phyloP scores from a whole-genome alignment of 202 grass and related monocot species.

The Hordeum pubiflorum region DNA sequence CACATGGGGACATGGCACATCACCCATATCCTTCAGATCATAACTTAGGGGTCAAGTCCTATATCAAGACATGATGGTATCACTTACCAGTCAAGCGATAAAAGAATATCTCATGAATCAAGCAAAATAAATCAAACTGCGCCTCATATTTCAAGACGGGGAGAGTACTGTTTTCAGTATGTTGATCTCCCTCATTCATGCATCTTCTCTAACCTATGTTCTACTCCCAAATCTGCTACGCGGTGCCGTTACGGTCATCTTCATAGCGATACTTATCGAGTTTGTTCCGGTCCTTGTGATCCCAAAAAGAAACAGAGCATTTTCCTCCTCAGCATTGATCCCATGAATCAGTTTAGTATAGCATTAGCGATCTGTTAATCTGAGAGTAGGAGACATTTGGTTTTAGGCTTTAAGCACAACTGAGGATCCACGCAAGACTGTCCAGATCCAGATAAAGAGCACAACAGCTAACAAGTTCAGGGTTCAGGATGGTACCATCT shows the following conservation, averaged over 20 bases:
- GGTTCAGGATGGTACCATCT: not conserved
- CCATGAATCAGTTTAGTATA: not conserved
- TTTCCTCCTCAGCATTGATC: not conserved
- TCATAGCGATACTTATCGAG: not conserved
- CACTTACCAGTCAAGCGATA: too few species aligned
- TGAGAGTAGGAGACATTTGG: not conserved
- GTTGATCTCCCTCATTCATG: not conserved
- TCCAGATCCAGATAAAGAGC: conserved; percentile 26
- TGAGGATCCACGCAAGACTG: conserved; percentile 19
- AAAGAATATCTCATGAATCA: too few species aligned
- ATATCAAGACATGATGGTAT: too few species aligned
- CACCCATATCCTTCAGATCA: too few species aligned
- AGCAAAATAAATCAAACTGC: too few species aligned
- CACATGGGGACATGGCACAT: not conserved
- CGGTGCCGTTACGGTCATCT: not conserved
- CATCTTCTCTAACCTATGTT: not conserved
- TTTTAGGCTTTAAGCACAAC: too few species aligned
- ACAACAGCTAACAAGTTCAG: conserved; percentile 1
- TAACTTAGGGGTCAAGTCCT: too few species aligned
- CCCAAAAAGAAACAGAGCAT: not conserved
- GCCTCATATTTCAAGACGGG: too few species aligned
- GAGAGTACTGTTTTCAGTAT: not conserved
- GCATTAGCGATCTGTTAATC: not conserved
- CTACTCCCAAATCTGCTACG: not conserved
- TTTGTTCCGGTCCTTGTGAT: not conserved